Evolutionary conservation across 2,329 filamentous ascomycete genomes (phyloP).

Genomic region (Thyridium curvatum): DNA sequence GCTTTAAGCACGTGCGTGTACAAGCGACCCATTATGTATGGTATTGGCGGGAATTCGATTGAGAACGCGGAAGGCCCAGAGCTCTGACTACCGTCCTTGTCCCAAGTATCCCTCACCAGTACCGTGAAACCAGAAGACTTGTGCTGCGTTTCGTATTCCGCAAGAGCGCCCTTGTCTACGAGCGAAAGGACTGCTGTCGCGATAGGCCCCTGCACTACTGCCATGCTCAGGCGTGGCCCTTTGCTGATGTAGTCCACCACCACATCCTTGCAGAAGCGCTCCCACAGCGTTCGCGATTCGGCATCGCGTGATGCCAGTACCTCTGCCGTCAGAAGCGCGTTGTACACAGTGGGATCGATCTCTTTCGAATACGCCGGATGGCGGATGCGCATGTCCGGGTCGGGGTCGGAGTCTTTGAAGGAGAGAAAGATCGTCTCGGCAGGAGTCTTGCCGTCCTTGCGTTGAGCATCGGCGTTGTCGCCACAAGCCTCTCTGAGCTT

Average conservation of each 20-base stretch:
- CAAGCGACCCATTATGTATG: too few relatives aligned
- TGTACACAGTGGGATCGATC: background rate
- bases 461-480: background rate
- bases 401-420: background rate
- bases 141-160: too few relatives aligned
- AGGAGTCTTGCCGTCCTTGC: background rate
- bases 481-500: background rate
- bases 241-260: background rate
- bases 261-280: background rate
- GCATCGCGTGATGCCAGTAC: background rate
- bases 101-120: too few relatives aligned
- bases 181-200: too few relatives aligned
- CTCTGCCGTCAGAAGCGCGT: background rate
- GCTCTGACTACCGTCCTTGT: too few relatives aligned
- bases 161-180: too few relatives aligned
- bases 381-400: background rate
- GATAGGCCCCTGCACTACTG: too few relatives aligned
- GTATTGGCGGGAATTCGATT: too few relatives aligned
- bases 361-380: background rate
- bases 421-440: conserved; percentile 2
- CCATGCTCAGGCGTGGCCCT: too few relatives aligned
- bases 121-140: too few relatives aligned
- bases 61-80: too few relatives aligned
- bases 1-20: too few relatives aligned
- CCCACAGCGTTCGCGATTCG: background rate